Percentiles rank a stretch among this genome's conserved stretches.
Conservation (phyloP, 2,329 filamentous ascomycete species). For the Blastomyces parvus region DNA sequence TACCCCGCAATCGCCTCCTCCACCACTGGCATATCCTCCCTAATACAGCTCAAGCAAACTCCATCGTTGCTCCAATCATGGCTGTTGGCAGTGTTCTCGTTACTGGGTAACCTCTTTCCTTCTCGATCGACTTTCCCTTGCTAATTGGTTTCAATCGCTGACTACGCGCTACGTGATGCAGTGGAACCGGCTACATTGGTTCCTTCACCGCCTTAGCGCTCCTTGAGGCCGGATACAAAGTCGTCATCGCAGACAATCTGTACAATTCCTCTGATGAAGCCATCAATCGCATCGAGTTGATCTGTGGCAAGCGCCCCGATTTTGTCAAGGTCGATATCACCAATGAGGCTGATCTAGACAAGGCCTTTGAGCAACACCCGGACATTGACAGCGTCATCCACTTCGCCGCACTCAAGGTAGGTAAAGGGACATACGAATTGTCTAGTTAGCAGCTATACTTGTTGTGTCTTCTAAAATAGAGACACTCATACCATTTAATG, state of each 20-base stretch:
- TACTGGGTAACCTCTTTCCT: slow-evolving; percentile 62
- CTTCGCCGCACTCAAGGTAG: slow-evolving; percentile 91
- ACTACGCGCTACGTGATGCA: slow-evolving; percentile 33
- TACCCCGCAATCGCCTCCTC: background rate
- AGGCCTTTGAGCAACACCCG: slow-evolving; percentile 78
- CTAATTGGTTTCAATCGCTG: slow-evolving; percentile 21
- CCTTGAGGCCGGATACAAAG: slow-evolving; percentile 88
- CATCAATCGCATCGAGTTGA: slow-evolving; percentile 88
- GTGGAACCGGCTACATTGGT: slow-evolving; percentile 97
- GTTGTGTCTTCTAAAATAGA: background rate
- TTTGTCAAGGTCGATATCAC: slow-evolving; percentile 87
- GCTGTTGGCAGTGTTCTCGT: slow-evolving; percentile 79
- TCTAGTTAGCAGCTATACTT: background rate
- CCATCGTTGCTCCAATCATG: slow-evolving; percentile 44
- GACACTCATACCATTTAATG: background rate
- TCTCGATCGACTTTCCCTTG: slow-evolving; percentile 9
- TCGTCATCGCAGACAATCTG: slow-evolving; percentile 90
- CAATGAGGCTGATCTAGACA: slow-evolving; percentile 70
- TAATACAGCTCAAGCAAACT: background rate
- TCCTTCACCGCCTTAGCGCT: slow-evolving; percentile 91
- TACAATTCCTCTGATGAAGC: slow-evolving; percentile 94
- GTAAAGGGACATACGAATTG: slow-evolving; percentile 15
- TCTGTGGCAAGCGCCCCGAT: slow-evolving; percentile 74
- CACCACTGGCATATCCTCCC: background rate
- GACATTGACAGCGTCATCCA: slow-evolving; percentile 97